A percentile compares a stretch with the other conserved stretches of the same genome.
These are phyloP conservation scores for Dactylellina parvicollis DNA, from an alignment of 2,329 filamentous ascomycete genomes.

Conservation along the genomic window DNA sequence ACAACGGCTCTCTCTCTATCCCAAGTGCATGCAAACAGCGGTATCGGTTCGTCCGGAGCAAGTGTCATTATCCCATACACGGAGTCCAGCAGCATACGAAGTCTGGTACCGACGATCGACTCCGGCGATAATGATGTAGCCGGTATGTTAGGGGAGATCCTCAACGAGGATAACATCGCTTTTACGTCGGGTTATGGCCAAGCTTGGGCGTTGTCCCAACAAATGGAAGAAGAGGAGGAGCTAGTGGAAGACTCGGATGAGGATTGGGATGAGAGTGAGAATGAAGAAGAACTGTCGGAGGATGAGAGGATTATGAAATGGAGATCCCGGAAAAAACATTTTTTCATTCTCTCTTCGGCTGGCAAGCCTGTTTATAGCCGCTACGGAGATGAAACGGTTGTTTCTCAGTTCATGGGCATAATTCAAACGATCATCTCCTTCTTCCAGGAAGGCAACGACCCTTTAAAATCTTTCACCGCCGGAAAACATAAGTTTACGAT, in stretches of 20 bases:
- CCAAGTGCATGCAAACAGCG: constrained; percentile 50
- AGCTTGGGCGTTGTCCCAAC: constrained; percentile 40
- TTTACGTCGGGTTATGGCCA: constrained; percentile 44
- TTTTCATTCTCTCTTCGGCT: constrained; percentile 92
- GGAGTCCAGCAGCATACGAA: constrained; percentile 56
- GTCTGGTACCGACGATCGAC: constrained; percentile 57
- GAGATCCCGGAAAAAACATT: constrained; percentile 96
- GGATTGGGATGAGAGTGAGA: constrained; percentile 57
- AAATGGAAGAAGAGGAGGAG: constrained; percentile 46
- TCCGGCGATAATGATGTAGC: constrained; percentile 58
- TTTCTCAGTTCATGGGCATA: constrained; percentile 93
- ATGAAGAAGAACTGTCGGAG: constrained; percentile 62
- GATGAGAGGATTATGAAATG: constrained; percentile 73
- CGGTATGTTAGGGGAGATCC: constrained; percentile 58
- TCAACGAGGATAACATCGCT: constrained; percentile 55
- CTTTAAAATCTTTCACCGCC: constrained; percentile 84
- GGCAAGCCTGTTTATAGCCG: constrained; percentile 98
- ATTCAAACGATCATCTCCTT: constrained; percentile 98
- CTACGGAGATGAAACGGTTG: constrained; percentile 86
- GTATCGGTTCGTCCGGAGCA: constrained; percentile 27
- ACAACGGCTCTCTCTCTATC: constrained; percentile 51
- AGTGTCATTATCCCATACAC: constrained; percentile 46
- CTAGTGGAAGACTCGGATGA: constrained; percentile 56
- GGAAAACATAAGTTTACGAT: constrained; percentile 86
- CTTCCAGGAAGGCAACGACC: constrained; percentile 79